phyloP scores from a whole-genome alignment of 164 flowering plant species.

The Santalum album region DNA sequence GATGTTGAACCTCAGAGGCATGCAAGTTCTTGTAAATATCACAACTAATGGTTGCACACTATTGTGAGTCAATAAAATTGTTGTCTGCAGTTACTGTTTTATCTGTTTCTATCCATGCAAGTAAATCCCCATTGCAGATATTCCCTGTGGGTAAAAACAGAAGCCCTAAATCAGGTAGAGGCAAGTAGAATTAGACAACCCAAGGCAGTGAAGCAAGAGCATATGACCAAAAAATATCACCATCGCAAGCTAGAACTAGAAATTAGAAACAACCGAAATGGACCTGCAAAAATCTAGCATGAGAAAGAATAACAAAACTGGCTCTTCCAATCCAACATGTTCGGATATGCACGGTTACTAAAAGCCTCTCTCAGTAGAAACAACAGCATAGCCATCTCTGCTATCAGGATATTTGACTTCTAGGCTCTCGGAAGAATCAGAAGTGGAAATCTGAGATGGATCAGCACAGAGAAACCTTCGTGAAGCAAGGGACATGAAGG shows the following conservation, averaged over 20 bases:
- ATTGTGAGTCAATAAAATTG: slow-evolving; percentile 61
- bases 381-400: slow-evolving; percentile 37
- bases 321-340: slow-evolving; percentile 20
- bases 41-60: slow-evolving; percentile 80
- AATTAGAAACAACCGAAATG: not conserved
- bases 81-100: slow-evolving; percentile 41
- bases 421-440: slow-evolving; percentile 85
- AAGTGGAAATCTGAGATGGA: slow-evolving; percentile 54
- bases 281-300: not conserved
- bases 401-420: slow-evolving; percentile 80
- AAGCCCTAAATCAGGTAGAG: not conserved
- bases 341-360: slow-evolving; percentile 58
- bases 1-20: slow-evolving; percentile 61
- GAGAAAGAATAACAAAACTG: slow-evolving; percentile 32
- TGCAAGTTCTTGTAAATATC: slow-evolving; percentile 89
- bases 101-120: slow-evolving; percentile 32
- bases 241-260: not conserved
- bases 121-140: slow-evolving; percentile 46
- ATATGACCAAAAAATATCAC: too few species aligned
- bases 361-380: slow-evolving; percentile 55
- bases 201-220: too few species aligned
- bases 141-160: slow-evolving; percentile 22
- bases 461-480: slow-evolving; percentile 42
- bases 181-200: not conserved
- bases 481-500: slow-evolving; percentile 21